Evolutionary conservation across 345 rosid species (phyloP), one percentile per base, ranked within the genome.

Genomic region (Ceriops decandra): DNA sequence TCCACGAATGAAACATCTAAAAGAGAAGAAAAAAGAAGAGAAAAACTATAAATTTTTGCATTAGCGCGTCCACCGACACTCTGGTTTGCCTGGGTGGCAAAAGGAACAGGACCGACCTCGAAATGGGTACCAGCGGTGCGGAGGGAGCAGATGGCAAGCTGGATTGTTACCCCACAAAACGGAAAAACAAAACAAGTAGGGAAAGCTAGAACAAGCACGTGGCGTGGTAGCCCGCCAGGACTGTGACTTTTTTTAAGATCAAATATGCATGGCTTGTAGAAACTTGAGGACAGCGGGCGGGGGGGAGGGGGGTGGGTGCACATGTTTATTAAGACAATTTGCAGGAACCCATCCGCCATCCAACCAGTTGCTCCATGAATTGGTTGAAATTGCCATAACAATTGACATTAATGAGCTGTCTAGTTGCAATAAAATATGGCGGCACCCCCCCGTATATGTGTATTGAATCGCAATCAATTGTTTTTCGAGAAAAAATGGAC

Each of bases 81-180:
- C 60, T 28, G 30, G 66, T 69, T 79, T 5, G 61, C 69, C 77
- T 78, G 70, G 84, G 79, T 84, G 83, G 83, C 60, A 76, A 52
- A 57, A 68, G 74, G 83, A 82, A 85, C 83, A 60, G 30, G 30
- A 60, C 33, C 61, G 53, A 13, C 33, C 61, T 52, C 5, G 21
- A 24, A 24, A 24, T 24, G 26, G 26, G 26, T 24, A 24, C 26
- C 26, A 24, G 26, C 26, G 26, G 1, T 24, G 26, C 26, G 10
- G 68, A 54, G 57, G 16, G 31, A 30, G 57, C 27, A 31, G 28
- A 27, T 38, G 26, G 42, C 42, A 63, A 57, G 47, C 24, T 57
- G 6, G 24, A 72, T 42, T 42, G 49, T 13, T 28, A 38, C 47
- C 47, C 15, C 47, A 38, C 15, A 38, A 7, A 36, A 36, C 2